Conservation (phyloP, 192 early-diverging fungal genomes). For the Rhizophagus sp. region DNA sequence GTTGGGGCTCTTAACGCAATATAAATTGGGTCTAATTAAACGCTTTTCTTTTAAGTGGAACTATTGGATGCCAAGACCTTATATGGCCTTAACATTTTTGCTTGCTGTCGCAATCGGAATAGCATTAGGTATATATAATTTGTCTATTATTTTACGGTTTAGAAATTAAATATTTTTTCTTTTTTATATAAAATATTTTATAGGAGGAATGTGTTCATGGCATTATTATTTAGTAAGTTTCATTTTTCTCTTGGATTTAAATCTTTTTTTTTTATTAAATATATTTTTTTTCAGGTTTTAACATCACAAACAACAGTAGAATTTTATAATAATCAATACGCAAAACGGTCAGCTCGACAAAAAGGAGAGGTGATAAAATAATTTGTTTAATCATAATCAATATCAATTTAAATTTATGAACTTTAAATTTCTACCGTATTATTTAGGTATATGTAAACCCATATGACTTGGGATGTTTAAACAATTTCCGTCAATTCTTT, state of each 20-base stretch:
- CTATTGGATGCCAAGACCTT: slow-evolving; percentile 52
- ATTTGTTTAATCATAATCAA: too few species aligned
- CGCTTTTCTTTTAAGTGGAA: slow-evolving; percentile 44
- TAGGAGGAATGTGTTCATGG: slow-evolving; percentile 56
- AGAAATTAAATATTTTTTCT: background rate
- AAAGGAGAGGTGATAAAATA: slow-evolving; percentile 46
- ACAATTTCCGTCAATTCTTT: slow-evolving; percentile 51
- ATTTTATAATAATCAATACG: slow-evolving; percentile 60
- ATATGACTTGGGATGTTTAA: slow-evolving; percentile 48
- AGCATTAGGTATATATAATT: slow-evolving; percentile 40
- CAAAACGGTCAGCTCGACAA: slow-evolving; percentile 46
- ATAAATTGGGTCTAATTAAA: background rate
- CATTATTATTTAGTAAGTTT: slow-evolving; percentile 59
- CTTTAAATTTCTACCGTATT: background rate
- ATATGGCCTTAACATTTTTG: slow-evolving; percentile 52
- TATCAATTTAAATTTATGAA: background rate
- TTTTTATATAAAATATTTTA: background rate
- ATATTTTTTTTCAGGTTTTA: slow-evolving; percentile 39
- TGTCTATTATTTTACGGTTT: background rate
- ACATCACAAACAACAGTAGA: slow-evolving; percentile 66
- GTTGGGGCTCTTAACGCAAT: too few species aligned
- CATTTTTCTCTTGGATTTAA: too few species aligned
- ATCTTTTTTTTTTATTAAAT: background rate
- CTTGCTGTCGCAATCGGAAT: slow-evolving; percentile 56
- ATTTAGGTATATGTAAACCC: slow-evolving; percentile 40